Evolutionary conservation across 345 rosid species (phyloP).

Genomic region (Erucastrum elatum): DNA sequence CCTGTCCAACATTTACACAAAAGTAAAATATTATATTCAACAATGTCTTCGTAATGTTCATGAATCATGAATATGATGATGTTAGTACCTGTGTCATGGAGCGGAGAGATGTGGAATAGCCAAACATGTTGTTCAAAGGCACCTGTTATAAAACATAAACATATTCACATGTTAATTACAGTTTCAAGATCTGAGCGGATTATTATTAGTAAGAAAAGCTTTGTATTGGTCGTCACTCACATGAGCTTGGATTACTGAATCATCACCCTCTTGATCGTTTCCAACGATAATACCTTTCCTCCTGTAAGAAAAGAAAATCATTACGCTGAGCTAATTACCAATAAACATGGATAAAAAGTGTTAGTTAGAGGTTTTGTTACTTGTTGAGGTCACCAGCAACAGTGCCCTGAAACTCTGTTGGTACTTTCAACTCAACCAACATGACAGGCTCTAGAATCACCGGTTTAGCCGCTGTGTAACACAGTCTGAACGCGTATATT

Average conservation of each 20-base stretch:
- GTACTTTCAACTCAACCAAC: slow-evolving; percentile 94
- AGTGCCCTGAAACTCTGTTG: slow-evolving; percentile 95
- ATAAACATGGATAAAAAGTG: not conserved
- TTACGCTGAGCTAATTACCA: not conserved
- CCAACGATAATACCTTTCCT: slow-evolving; percentile 97
- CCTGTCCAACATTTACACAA: slow-evolving; percentile 41
- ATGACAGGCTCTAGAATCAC: slow-evolving; percentile 93
- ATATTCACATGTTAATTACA: not conserved
- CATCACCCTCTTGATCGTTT: slow-evolving; percentile 96
- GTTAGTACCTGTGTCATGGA: slow-evolving; percentile 89
- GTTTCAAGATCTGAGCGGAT: not conserved
- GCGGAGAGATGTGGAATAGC: slow-evolving; percentile 91
- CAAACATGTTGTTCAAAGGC: slow-evolving; percentile 94
- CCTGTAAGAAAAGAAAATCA: slow-evolving; percentile 46
- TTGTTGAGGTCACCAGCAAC: slow-evolving; percentile 97
- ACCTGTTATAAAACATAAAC: not conserved
- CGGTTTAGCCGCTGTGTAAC: slow-evolving; percentile 85
- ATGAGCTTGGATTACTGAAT: slow-evolving; percentile 73
- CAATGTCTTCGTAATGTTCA: not conserved
- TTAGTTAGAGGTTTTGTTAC: slow-evolving; percentile 45
- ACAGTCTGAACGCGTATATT: slow-evolving; percentile 97
- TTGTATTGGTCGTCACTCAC: slow-evolving; percentile 43
- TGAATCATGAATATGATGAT: not conserved
- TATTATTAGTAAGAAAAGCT: not conserved
- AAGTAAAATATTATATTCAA: not conserved